Evolutionary conservation across 352 stramenopile species (phyloP).

Genomic region (Phytophthora fragariae): DNA sequence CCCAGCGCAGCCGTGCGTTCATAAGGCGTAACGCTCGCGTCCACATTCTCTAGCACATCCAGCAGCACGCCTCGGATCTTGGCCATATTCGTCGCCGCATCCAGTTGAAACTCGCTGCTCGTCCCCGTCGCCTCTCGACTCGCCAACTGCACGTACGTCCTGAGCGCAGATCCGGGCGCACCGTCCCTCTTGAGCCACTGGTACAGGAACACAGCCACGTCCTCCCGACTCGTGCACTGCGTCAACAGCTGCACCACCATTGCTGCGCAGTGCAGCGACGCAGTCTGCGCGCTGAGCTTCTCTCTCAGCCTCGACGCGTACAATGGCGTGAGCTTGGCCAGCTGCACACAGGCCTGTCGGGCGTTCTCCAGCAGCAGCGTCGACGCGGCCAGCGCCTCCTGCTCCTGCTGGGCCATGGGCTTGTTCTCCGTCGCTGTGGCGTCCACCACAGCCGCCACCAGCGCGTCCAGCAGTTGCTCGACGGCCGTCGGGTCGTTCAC

Average conservation of each 20-base stretch:
- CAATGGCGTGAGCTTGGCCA: slow-evolving; percentile 49
- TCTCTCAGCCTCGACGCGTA: slow-evolving; percentile 44
- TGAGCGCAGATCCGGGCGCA: slow-evolving; percentile 15
- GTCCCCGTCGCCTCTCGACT: slow-evolving; percentile 11
- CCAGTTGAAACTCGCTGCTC: slow-evolving; percentile 32
- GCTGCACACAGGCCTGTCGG: slow-evolving; percentile 32
- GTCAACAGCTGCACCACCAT: slow-evolving; percentile 31
- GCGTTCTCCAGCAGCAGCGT: slow-evolving; percentile 25
- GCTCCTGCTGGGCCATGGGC: slow-evolving; percentile 44
- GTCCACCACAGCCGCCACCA: slow-evolving; percentile 38
- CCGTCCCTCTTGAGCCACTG: slow-evolving; percentile 7
- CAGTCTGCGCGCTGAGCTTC: slow-evolving; percentile 42
- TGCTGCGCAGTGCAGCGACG: slow-evolving; percentile 39
- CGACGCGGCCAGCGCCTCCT: slow-evolving; percentile 25
- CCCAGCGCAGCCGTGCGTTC: slow-evolving; percentile 46
- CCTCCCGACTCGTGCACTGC: slow-evolving; percentile 23
- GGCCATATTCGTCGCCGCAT: slow-evolving; percentile 18
- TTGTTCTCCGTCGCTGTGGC: slow-evolving; percentile 28
- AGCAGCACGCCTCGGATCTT: slow-evolving; percentile 33
- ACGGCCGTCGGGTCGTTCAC: slow-evolving; percentile 59
- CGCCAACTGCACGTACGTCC: slow-evolving; percentile 39
- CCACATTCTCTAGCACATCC: slow-evolving; percentile 28
- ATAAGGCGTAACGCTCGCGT: slow-evolving; percentile 25
- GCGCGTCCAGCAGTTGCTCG: slow-evolving; percentile 45
- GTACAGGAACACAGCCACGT: slow-evolving; percentile 52